Percentiles rank a stretch among this genome's conserved stretches.
phyloP scores from a whole-genome alignment of 441 rosid genomes.

The Corymbia citriodora region DNA sequence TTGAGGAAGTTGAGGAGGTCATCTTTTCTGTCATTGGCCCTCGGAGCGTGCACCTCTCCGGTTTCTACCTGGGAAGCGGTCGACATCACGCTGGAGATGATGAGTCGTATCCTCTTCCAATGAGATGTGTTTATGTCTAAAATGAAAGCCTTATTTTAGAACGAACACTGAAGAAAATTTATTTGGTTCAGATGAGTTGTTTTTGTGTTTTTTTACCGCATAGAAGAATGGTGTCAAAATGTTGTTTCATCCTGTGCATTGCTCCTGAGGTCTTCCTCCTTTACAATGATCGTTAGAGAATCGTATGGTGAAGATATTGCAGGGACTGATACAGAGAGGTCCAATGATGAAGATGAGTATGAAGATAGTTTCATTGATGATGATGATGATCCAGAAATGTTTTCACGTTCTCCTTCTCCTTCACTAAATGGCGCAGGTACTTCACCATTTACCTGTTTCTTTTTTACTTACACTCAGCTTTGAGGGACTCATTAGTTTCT shows the following conservation, averaged over 20 bases:
- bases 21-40: constrained; percentile 74
- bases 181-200: not conserved
- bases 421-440: constrained; percentile 26
- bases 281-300: constrained; percentile 37
- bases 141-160: not conserved
- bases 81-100: constrained; percentile 16
- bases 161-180: rapidly evolving
- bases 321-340: constrained; percentile 55
- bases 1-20: constrained; percentile 62
- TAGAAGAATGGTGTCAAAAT: not conserved
- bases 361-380: constrained; percentile 75
- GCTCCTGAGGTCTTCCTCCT: constrained; percentile 1
- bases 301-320: constrained; percentile 77
- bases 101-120: constrained; percentile 54
- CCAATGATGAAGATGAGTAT: constrained; percentile 47
- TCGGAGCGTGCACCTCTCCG: constrained; percentile 65
- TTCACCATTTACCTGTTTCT: not conserved
- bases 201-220: not conserved
- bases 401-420: constrained; percentile 23
- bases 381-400: constrained; percentile 24
- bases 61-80: constrained; percentile 37
- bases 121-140: not conserved
- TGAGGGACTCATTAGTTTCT: not conserved
- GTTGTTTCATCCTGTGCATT: not conserved
- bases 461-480: not conserved